phyloP scores from a whole-genome alignment of 805 yeast genomes.

The Pichia insulana region DNA sequence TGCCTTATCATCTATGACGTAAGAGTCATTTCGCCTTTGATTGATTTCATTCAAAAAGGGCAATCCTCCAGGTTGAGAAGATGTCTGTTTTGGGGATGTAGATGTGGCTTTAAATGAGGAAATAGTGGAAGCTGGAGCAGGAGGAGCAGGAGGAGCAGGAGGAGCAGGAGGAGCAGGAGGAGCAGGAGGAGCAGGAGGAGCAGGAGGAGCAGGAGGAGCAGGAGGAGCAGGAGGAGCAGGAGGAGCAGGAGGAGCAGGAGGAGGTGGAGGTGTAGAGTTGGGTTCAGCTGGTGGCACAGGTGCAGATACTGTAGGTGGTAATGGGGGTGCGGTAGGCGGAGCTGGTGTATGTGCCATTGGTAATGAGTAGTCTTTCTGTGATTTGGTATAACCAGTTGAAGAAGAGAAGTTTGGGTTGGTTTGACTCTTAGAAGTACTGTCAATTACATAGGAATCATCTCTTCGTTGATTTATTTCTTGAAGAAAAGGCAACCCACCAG shows the following conservation, averaged over 20 bases:
- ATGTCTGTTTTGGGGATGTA: conserved; percentile 15
- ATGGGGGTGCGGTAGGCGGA: background rate
- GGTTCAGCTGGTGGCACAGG: background rate
- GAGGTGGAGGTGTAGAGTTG: conserved; percentile 8
- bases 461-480: conserved; percentile 46
- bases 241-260: background rate
- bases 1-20: conserved; percentile 35
- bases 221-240: conserved; percentile 8
- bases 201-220: conserved; percentile 13
- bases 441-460: conserved; percentile 39
- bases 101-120: background rate
- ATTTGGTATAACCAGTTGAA: too few species aligned
- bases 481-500: conserved; percentile 41
- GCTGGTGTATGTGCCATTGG: background rate
- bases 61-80: conserved; percentile 34
- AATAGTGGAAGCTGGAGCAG: conserved; percentile 11
- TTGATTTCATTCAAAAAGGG: conserved; percentile 56
- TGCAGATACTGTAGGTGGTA: conserved; percentile 9
- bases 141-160: conserved; percentile 15
- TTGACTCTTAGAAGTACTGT: conserved; percentile 17
- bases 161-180: conserved; percentile 13
- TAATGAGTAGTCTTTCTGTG: too few species aligned
- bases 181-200: conserved; percentile 20
- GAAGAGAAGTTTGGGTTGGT: too few species aligned
- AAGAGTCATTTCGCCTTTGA: conserved; percentile 41